Conservation (phyloP, 1,284 basidiomycete genomes). For the Chalciporus sp. region DNA sequence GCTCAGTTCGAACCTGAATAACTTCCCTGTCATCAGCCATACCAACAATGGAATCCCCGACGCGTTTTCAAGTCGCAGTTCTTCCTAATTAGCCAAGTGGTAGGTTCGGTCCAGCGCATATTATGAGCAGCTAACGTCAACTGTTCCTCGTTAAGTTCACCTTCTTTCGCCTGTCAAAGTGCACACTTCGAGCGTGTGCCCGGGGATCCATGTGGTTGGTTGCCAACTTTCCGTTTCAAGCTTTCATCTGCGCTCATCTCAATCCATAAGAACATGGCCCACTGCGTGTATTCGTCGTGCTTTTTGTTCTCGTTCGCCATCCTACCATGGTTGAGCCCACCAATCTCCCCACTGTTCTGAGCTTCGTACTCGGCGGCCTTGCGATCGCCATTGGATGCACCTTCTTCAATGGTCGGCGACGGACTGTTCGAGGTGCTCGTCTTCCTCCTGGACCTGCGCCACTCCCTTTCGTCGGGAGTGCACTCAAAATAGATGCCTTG, state of each 20-base stretch:
- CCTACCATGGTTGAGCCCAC: background rate
- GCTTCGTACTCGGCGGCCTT: background rate
- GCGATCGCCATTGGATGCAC: background rate
- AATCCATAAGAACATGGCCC: background rate
- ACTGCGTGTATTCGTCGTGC: too few relatives aligned
- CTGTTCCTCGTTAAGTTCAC: too few relatives aligned
- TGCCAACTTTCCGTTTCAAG: background rate
- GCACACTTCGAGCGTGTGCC: too few relatives aligned
- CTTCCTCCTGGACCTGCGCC: slow-evolving; percentile 27
- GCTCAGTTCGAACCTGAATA: background rate
- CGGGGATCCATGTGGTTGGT: background rate
- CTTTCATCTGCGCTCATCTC: background rate
- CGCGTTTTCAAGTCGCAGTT: too few relatives aligned
- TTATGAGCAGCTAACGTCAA: too few relatives aligned
- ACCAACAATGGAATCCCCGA: too few relatives aligned
- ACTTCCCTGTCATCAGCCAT: too few relatives aligned
- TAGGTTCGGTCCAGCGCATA: too few relatives aligned
- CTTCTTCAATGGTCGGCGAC: slow-evolving; percentile 11
- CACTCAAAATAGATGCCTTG: slow-evolving; percentile 21
- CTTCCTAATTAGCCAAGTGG: too few relatives aligned
- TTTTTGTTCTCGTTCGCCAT: background rate
- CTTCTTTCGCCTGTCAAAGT: too few relatives aligned
- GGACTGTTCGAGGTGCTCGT: background rate
- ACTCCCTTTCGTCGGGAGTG: slow-evolving; percentile 25
- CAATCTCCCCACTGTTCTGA: background rate